A percentile compares a stretch with the other conserved stretches of the same genome.
Conservation (phyloP, 371 early-diverging fungal genomes). For the Actinomortierella wolfii region DNA sequence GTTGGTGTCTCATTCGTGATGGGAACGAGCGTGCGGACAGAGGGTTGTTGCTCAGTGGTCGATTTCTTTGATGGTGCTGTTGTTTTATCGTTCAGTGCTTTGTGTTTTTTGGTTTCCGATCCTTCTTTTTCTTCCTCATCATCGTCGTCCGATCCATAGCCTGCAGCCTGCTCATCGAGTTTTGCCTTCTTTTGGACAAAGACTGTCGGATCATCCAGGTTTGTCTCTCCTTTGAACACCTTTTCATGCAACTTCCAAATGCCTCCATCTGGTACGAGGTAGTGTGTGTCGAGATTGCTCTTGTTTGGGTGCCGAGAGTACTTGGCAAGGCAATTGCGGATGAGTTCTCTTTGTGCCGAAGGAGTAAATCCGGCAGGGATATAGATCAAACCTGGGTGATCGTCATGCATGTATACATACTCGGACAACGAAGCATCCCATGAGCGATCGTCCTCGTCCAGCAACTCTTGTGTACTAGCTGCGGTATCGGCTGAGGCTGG, state of each 20-base stretch:
- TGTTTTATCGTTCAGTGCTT: not conserved
- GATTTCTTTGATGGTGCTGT: conserved; percentile 8
- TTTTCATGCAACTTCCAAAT: conserved; percentile 68
- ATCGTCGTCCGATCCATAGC: conserved; percentile 35
- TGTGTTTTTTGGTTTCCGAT: not conserved
- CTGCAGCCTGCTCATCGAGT: conserved; percentile 18
- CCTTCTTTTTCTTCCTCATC: conserved; percentile 20
- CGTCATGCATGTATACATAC: conserved; percentile 46
- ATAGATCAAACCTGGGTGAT: conserved; percentile 63
- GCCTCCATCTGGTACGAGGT: conserved; percentile 64
- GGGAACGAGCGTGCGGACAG: conserved; percentile 23
- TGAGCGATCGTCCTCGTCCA: conserved; percentile 5
- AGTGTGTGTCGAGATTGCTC: conserved; percentile 86
- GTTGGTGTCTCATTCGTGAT: conserved; percentile 16
- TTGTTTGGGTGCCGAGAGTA: conserved; percentile 77
- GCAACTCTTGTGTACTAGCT: conserved; percentile 5
- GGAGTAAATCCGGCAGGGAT: conserved; percentile 77
- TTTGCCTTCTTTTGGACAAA: conserved; percentile 39
- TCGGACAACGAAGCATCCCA: conserved; percentile 1
- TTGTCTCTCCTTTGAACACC: conserved; percentile 33
- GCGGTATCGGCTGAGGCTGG: conserved; percentile 4
- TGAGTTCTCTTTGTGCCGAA: conserved; percentile 65
- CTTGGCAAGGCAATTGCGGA: conserved; percentile 66
- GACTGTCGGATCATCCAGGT: conserved; percentile 31
- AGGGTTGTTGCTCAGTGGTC: conserved; percentile 12